Conservation (phyloP, 805 yeast genomes). For the Jamesozyma gamospora region DNA sequence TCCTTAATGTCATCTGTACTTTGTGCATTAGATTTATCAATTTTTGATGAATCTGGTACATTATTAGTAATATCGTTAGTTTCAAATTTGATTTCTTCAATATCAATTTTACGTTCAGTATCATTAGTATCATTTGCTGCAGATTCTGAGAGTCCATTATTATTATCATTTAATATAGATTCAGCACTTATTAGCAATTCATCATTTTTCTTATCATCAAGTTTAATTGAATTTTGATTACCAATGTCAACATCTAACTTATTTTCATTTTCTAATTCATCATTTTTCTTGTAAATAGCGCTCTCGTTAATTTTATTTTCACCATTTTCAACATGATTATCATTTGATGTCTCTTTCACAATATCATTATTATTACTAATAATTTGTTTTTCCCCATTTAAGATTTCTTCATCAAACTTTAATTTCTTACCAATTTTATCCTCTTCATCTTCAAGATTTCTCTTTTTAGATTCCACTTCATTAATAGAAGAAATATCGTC, state of each 20-base stretch:
- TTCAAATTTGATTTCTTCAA: neutral
- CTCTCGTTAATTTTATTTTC: too few relatives aligned
- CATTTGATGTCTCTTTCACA: conserved; percentile 8
- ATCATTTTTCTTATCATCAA: too few relatives aligned
- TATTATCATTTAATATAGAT: too few relatives aligned
- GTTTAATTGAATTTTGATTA: too few relatives aligned
- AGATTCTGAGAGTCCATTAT: too few relatives aligned
- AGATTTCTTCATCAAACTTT: neutral
- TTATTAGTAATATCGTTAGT: neutral
- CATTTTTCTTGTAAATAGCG: too few relatives aligned
- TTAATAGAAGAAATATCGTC: neutral
- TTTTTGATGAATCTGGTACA: neutral
- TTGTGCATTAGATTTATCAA: neutral
- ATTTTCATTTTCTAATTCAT: too few relatives aligned
- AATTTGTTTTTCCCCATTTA: neutral
- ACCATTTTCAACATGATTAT: too few relatives aligned
- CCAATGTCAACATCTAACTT: too few relatives aligned
- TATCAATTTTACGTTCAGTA: neutral
- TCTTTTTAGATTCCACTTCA: conserved; percentile 2
- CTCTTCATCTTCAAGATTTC: conserved; percentile 1
- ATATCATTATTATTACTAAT: conserved; percentile 15
- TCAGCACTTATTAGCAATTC: too few relatives aligned
- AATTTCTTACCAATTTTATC: neutral
- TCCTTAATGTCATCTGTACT: too few relatives aligned
- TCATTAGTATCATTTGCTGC: too few relatives aligned